A percentile compares a stretch with the other conserved stretches of the same genome.
Evolutionary conservation across 305 asterid species (phyloP).

Genomic region (Plantago rigida): DNA sequence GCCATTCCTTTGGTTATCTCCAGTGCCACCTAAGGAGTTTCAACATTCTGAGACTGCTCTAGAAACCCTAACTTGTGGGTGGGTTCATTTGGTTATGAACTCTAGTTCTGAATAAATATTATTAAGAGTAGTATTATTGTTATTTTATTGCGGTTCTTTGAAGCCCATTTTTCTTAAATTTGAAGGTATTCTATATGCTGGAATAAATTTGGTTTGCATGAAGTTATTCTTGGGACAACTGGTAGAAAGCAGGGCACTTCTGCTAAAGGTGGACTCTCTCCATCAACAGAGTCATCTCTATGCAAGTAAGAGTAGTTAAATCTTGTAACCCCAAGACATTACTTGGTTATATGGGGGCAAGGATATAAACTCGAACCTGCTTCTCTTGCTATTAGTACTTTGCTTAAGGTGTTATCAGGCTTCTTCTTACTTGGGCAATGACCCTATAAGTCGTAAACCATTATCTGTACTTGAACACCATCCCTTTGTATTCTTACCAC

Average conservation of each 20-base stretch:
- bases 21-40: constrained; percentile 66
- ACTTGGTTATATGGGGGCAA: background rate
- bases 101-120: no score
- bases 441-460: no score
- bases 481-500: background rate
- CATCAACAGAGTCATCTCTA: constrained; percentile 70
- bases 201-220: constrained; percentile 69
- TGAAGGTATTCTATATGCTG: constrained; percentile 80
- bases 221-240: constrained; percentile 84
- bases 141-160: constrained; percentile 14
- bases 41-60: constrained; percentile 80
- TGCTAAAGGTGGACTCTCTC: constrained; percentile 72
- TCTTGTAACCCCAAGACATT: background rate
- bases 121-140: no score
- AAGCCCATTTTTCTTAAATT: constrained; percentile 17
- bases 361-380: background rate
- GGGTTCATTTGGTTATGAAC: constrained; percentile 19
- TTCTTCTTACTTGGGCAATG: no score
- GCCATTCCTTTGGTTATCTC: constrained; percentile 59
- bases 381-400: background rate
- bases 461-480: constrained; percentile 1
- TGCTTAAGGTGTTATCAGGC: no score
- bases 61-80: constrained; percentile 87
- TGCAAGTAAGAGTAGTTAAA: constrained; percentile 61
- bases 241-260: constrained; percentile 97